These are phyloP conservation scores for Angophora floribunda DNA, from an alignment of 345 rosid species.

Conservation along the genomic window DNA sequence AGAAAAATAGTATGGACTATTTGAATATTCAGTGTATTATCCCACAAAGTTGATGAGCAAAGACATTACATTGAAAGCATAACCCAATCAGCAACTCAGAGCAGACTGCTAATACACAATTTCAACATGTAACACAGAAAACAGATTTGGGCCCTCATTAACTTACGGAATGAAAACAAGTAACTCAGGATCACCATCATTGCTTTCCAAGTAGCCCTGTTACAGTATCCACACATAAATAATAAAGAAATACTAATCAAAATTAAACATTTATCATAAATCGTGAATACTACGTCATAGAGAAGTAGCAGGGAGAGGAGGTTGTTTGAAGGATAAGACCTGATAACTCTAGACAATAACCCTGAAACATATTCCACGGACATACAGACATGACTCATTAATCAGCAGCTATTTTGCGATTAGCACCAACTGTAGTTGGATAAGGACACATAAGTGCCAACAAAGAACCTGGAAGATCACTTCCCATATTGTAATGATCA, in stretches of 20 bases:
- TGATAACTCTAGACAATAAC: neutral
- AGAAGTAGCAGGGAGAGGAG: neutral
- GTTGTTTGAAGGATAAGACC: neutral
- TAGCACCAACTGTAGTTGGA: neutral
- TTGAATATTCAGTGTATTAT: neutral
- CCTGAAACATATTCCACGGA: neutral
- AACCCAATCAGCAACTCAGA: neutral
- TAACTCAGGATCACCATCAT: constrained; percentile 92
- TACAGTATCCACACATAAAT: neutral
- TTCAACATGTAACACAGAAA: neutral
- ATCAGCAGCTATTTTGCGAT: neutral
- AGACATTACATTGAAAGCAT: neutral
- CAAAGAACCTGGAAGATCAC: neutral
- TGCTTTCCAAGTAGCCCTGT: constrained; percentile 88
- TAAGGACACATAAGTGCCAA: neutral
- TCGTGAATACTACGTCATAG: neutral
- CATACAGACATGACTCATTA: neutral
- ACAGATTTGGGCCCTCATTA: neutral
- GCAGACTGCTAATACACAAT: neutral
- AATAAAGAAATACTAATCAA: neutral
- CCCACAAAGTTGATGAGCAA: neutral
- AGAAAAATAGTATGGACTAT: neutral
- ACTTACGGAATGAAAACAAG: constrained; percentile 92
- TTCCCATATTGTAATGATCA: neutral
- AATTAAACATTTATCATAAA: neutral